A percentile compares a stretch with the other conserved stretches of the same genome.
These are phyloP conservation scores for Trametes versicolor DNA, from an alignment of 1,284 basidiomycete species.

Conservation along the genomic window DNA sequence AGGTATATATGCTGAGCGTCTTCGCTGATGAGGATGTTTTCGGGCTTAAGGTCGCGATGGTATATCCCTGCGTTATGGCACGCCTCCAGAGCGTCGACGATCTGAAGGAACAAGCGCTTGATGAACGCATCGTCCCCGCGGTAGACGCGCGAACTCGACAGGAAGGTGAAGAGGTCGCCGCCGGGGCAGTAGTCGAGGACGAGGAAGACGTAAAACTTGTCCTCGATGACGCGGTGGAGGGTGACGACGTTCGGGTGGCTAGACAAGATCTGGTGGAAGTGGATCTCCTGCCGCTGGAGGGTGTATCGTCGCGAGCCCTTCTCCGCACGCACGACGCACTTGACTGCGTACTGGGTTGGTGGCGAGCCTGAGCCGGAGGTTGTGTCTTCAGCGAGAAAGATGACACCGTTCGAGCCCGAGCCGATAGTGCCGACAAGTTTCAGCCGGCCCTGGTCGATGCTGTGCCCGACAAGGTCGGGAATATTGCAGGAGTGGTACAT, in stretches of 20 bases:
- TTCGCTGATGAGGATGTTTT: conserved; percentile 70
- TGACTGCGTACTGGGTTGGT: conserved; percentile 42
- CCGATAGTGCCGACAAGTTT: conserved; percentile 88
- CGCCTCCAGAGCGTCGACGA: conserved; percentile 69
- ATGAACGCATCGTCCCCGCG: conserved; percentile 40
- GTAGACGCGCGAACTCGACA: conserved; percentile 33
- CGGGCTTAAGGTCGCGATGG: conserved; percentile 81
- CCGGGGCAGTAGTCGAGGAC: conserved; percentile 70
- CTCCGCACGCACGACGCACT: conserved; percentile 41
- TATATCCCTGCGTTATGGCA: conserved; percentile 70
- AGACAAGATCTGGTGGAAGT: conserved; percentile 61
- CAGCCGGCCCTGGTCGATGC: conserved; percentile 80
- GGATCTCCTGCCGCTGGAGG: conserved; percentile 58
- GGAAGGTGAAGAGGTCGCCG: conserved; percentile 43
- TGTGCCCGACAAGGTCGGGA: conserved; percentile 58
- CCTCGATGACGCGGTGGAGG: conserved; percentile 70
- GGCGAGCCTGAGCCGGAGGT: conserved; percentile 39
- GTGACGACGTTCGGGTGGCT: conserved; percentile 61
- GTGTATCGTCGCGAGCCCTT: conserved; percentile 48
- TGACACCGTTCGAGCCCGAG: conserved; percentile 92
- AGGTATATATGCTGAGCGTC: conserved; percentile 57
- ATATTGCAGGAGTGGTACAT: conserved; percentile 33
- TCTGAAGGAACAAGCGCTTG: conserved; percentile 59
- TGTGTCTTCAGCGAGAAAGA: conserved; percentile 85
- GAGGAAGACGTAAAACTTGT: conserved; percentile 64